Evolutionary conservation across 2,329 filamentous ascomycete species (phyloP).

Genomic region (Myriangium duriaei): DNA sequence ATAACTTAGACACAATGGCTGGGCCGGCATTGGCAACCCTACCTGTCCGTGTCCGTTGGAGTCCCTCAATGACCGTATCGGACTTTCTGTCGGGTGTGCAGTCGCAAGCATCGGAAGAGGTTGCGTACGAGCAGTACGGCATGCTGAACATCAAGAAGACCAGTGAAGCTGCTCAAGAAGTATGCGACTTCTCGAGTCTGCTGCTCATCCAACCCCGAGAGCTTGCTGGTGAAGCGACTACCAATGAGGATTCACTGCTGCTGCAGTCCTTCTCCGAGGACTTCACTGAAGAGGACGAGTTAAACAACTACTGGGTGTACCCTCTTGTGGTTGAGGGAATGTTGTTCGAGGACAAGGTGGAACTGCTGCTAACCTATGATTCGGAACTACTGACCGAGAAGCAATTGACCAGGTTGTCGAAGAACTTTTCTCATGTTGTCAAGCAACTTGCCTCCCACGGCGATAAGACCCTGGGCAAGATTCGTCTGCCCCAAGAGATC

Average conservation of each 20-base stretch:
- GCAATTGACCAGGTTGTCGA: background rate
- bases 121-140: background rate
- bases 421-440: background rate
- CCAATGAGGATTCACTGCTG: background rate
- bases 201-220: constrained; percentile 1
- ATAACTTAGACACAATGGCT: background rate
- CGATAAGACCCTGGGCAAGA: background rate
- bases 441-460: background rate
- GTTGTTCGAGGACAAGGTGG: background rate
- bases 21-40: constrained; percentile 2
- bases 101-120: background rate
- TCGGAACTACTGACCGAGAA: background rate
- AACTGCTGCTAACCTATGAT: background rate
- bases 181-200: constrained; percentile 2
- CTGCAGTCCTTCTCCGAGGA: background rate
- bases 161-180: background rate
- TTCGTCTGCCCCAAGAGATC: no score
- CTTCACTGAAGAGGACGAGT: background rate
- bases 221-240: background rate
- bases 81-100: background rate
- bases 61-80: background rate
- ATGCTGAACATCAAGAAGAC: constrained; percentile 1
- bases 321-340: background rate
- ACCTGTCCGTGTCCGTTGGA: background rate
- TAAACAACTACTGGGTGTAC: background rate